Base-by-base conservation (phyloP, 2,329 filamentous ascomycete species). In the Chaetomium strumarium region DNA sequence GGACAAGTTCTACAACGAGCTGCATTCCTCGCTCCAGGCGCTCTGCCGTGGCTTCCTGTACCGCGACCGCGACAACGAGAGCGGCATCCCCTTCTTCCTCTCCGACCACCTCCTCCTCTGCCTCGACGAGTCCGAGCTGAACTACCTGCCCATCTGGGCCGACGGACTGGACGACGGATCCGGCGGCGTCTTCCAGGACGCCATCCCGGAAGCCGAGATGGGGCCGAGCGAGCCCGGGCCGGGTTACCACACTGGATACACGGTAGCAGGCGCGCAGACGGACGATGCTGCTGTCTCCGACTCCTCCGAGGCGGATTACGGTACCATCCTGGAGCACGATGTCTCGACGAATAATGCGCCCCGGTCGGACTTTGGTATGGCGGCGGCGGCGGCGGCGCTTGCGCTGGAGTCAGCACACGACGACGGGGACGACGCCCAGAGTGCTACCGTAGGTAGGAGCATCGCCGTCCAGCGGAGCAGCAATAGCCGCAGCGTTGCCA, bases 61-160 rank as follows among this genome's bases (percentile, higher is more conserved):
- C 34, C 34, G 12, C 19, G 19, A 11, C 31, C 20, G 17, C 29
- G 31, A 17, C 24, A 14, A 13, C 20, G 17, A 9, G 14, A 56
- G 69, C 12, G 66, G 71, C 29, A 66, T 70, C 3, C 61, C 64
- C 1, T 63, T 71, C 24, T 63, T 62, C 13, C 57, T 72, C 3
- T 73, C 70, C 1, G 66, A 68, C 2, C 74, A 79, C 57, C 57
- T 79, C 20, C 64, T 84, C 0, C 71, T 83, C 0, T 74, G 71
- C 5, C 71, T 87, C 1, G 67, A 68, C 0, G 73, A 79, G 3
- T 68, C 77, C 2, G 84, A 88, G 66, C 75, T 79, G 58, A 78
- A 78, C 52, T 86, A 76, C 57, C 70, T 87, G 3, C 83, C 84
- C 0, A 68, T 86, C 4, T 87, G 82, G 82, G 83, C 81, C 0